Base-by-base conservation (phyloP, 2,329 filamentous ascomycete genomes). In the Bipolaris sorokiniana region DNA sequence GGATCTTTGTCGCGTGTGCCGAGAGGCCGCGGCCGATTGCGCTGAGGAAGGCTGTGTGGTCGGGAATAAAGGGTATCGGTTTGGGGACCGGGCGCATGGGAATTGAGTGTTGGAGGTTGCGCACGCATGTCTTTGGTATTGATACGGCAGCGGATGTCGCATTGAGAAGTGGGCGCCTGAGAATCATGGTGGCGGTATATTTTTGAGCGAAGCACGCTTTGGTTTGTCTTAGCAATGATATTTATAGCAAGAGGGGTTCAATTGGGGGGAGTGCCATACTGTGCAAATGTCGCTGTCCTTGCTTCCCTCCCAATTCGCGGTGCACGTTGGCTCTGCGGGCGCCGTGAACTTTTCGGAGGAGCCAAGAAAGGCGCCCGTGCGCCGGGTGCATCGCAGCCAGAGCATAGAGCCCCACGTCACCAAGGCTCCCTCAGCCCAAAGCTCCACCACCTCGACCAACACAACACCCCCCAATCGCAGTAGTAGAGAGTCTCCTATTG, bases 401-500 rank as follows among this genome's bases (percentile, higher is more conserved):
- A 28, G 28, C 28, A 31, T 31, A 13, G 26, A 44, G 55, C 61
- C 52, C 49, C 48, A 54, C 46, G 50, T 57, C 54, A 54, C 54
- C 34, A 55, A 53, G 50, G 48, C 54, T 44, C 37, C 22, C 15
- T 37, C 48, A 51, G 46, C 46, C 46, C 46, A 48, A 48, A 58
- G 28, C 54, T 50, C 44, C 56, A 49, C 50, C 40, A 26, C 45
- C 26, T 47, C 15, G 10, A 38, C 51, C 52, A 48, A 51, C 49
- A 38, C 50, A 41, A 51, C 47, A 45, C 41, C 34, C 37, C 38
- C 38, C 50, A 48, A 58, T 61, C 54, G 70, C 73, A 75, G 68
- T 76, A 97, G 95, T 98, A 89, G 95, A 98, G 95, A 96, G 92
- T 82, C 91, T 96, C 92, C 91, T 95, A 92, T 90, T 88, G 83